Evolutionary conservation across 768 basidiomycete species (phyloP), one percentile per base, ranked within the genome.

Genomic region (Polyporus arcularius): DNA sequence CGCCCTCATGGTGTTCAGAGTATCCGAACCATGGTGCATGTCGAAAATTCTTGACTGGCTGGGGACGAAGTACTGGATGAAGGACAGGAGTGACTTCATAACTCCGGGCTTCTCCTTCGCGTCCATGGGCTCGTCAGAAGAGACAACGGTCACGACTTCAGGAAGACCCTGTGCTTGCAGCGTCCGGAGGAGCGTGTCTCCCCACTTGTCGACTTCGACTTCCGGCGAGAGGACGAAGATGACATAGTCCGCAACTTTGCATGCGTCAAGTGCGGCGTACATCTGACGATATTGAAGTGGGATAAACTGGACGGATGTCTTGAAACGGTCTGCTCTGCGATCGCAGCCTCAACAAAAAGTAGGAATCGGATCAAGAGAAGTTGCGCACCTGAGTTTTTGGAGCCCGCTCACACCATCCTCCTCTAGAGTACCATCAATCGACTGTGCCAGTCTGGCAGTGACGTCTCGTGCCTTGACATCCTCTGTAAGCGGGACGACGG

Each of bases 11-110:
- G 90, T 85, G 64, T 84, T 92, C 15, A 91, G 72, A 10, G 83
- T 76, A 67, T 96, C 94, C 4, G 89, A 79, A 26, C 79, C 67
- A 1, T 75, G 73, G 55, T 85, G 79, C 48, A 94, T 74, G 74
- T 95, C 93, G 68, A 87, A 90, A 0, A 98, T 80, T 38, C 88
- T 82, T 8, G 81, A 76, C 68, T 95, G 89, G 26, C 82, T 80
- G 2, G 96, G 96, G 61, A 92, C 91, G 73, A 98, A 99, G 75
- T 98, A 98, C 64, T 89, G 88, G 58, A 96, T 87, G 79, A 98
- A 99, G 10, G 95, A 97, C 9, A 96, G 82, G 4, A 98, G 80
- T 1, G 94, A 97, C 76, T 93, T 95, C 57, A 93, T 76, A 49
- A 94, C 82, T 16, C 84, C 84, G 1, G 84, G 68, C 32, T 85